Conservation (phyloP, 2,329 filamentous ascomycete genomes). For the Westerdykella ornata region DNA sequence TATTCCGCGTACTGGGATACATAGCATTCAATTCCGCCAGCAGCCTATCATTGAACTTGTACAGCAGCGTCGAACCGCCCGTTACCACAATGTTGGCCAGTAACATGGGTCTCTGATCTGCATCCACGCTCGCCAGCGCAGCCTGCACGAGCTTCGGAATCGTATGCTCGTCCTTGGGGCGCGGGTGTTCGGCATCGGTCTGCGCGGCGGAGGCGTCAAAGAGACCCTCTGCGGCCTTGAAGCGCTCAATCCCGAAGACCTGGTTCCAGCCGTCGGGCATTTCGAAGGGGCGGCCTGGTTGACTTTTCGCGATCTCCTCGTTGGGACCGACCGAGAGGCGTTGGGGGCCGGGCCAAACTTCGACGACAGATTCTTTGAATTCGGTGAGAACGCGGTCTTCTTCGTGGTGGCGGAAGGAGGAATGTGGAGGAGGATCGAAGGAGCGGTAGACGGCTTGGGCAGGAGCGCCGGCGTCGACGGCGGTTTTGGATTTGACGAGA, state of each 20-base stretch:
- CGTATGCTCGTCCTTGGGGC: slow-evolving; percentile 65
- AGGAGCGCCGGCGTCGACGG: slow-evolving; percentile 78
- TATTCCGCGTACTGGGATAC: slow-evolving; percentile 80
- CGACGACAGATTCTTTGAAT: slow-evolving; percentile 93
- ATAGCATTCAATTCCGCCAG: slow-evolving; percentile 74
- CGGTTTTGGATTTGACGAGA: slow-evolving; percentile 77
- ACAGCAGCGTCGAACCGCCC: slow-evolving; percentile 77
- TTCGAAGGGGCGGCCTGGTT: slow-evolving; percentile 83
- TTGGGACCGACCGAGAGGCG: slow-evolving; percentile 56
- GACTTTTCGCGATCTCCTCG: slow-evolving; percentile 65
- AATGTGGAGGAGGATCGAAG: slow-evolving; percentile 54
- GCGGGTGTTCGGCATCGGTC: slow-evolving; percentile 43
- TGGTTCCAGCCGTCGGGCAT: slow-evolving; percentile 97
- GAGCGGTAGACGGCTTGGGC: slow-evolving; percentile 68
- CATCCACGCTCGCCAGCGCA: slow-evolving; percentile 72
- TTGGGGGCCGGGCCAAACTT: slow-evolving; percentile 80
- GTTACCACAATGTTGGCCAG: slow-evolving; percentile 90
- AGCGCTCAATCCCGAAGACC: slow-evolving; percentile 85
- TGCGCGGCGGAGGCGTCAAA: slow-evolving; percentile 81
- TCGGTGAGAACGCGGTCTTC: slow-evolving; percentile 91
- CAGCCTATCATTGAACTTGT: slow-evolving; percentile 85
- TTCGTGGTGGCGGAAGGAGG: slow-evolving; percentile 74
- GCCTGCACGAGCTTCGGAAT: slow-evolving; percentile 76
- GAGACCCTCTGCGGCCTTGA: slow-evolving; percentile 77
- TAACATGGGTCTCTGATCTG: slow-evolving; percentile 76